phyloP scores from a whole-genome alignment of 202 grass and related monocot genomes.

The Brachypodium distachyon region DNA sequence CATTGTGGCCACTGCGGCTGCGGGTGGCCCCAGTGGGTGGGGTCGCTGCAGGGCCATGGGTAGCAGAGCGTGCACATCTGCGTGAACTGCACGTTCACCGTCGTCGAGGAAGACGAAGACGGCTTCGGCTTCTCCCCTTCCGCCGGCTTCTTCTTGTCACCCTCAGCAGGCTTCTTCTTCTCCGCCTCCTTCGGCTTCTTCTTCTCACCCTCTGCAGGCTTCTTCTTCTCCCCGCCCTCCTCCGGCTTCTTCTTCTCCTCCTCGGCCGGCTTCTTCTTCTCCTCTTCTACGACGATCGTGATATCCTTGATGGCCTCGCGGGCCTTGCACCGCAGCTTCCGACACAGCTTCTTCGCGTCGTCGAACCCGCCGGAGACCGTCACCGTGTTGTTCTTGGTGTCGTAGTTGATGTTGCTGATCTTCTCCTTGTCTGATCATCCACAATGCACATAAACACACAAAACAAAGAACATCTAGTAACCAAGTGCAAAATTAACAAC shows the following conservation, averaged over 20 bases:
- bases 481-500: no score
- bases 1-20: neutral
- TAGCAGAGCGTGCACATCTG: slow-evolving; percentile 30
- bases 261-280: neutral
- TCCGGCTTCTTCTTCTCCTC: neutral
- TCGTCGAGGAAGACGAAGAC: neutral
- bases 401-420: slow-evolving; percentile 37
- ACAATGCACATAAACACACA: no score
- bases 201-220: neutral
- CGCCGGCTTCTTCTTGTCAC: slow-evolving; percentile 9
- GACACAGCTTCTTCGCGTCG: slow-evolving; percentile 24
- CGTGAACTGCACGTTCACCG: slow-evolving; percentile 37
- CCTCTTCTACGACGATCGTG: slow-evolving; percentile 16
- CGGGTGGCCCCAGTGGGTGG: neutral
- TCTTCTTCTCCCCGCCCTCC: no score
- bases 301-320: slow-evolving; percentile 57
- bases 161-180: neutral
- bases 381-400: slow-evolving; percentile 38
- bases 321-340: slow-evolving; percentile 49
- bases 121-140: slow-evolving; percentile 26
- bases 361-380: slow-evolving; percentile 43
- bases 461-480: no score
- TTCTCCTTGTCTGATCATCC: slow-evolving; percentile 39
- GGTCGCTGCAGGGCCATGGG: slow-evolving; percentile 43
- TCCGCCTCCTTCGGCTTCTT: slow-evolving; percentile 4